phyloP scores from a whole-genome alignment of 2,329 filamentous ascomycete genomes.

The Colletotrichum simmondsii region DNA sequence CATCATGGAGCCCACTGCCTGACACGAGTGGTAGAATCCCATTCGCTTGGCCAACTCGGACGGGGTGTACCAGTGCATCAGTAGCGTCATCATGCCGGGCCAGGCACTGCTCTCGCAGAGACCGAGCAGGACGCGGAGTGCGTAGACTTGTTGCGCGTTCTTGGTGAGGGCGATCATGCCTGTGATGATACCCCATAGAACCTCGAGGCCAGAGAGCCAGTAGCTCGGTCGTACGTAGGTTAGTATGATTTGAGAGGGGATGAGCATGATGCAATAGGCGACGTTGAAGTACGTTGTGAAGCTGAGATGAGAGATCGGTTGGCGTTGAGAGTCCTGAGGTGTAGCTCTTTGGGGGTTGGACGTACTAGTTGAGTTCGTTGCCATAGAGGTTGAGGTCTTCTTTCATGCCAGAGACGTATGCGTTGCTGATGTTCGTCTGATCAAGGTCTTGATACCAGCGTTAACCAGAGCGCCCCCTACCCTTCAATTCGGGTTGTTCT shows the following conservation, averaged over 20 bases:
- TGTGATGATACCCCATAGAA: conserved; percentile 38
- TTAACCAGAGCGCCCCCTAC: not conserved
- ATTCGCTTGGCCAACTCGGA: conserved; percentile 59
- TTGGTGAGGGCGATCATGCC: conserved; percentile 31
- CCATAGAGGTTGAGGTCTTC: conserved; percentile 59
- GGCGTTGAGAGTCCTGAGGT: not conserved
- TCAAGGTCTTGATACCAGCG: conserved; percentile 40
- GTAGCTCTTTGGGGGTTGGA: not conserved
- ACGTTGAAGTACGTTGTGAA: conserved; percentile 39
- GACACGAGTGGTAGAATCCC: conserved; percentile 59
- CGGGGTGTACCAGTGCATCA: conserved; percentile 55
- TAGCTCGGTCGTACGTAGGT: conserved; percentile 42
- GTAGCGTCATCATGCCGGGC: conserved; percentile 43
- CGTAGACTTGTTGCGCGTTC: conserved; percentile 49
- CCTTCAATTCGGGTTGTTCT: not conserved
- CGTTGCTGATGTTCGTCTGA: conserved; percentile 53
- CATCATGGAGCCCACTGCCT: conserved; percentile 64
- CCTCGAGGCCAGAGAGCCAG: conserved; percentile 42
- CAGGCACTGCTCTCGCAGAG: conserved; percentile 50
- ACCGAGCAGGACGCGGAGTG: conserved; percentile 55
- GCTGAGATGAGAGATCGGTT: conserved; percentile 6
- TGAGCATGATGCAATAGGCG: conserved; percentile 40
- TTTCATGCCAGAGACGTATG: conserved; percentile 59
- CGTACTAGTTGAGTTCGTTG: conserved; percentile 46
- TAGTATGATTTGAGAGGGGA: conserved; percentile 43